phyloP scores from a whole-genome alignment of 2,329 filamentous ascomycete species.

The Onygenales sp. region DNA sequence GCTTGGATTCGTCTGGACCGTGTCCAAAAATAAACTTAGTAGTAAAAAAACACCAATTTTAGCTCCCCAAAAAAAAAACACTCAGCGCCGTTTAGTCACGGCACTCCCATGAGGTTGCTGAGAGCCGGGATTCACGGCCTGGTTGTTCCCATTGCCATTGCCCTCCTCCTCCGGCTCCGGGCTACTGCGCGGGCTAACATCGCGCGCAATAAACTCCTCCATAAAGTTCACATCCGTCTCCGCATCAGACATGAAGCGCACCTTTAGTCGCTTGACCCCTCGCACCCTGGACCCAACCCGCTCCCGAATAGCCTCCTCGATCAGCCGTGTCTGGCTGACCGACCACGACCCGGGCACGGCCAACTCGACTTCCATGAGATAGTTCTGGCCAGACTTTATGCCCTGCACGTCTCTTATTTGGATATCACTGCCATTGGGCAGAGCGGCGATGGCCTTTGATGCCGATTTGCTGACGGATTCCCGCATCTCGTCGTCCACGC shows the following conservation, averaged over 20 bases:
- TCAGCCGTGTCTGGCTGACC: slow-evolving; percentile 54
- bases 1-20: no score
- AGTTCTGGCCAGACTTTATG: slow-evolving; percentile 94
- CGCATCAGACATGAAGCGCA: slow-evolving; percentile 71
- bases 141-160: slow-evolving; percentile 19
- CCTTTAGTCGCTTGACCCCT: slow-evolving; percentile 71
- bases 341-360: slow-evolving; percentile 70
- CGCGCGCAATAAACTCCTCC: slow-evolving; percentile 68
- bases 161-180: slow-evolving; percentile 53
- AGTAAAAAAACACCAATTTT: no score
- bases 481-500: slow-evolving; percentile 78
- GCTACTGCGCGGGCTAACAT: slow-evolving; percentile 48
- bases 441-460: slow-evolving; percentile 46
- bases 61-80: no score
- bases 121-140: slow-evolving; percentile 7
- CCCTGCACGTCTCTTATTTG: slow-evolving; percentile 73
- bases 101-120: slow-evolving; percentile 27
- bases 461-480: slow-evolving; percentile 59
- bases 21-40: no score
- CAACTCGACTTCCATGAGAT: slow-evolving; percentile 81
- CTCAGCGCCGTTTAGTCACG: slow-evolving; percentile 17
- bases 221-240: slow-evolving; percentile 49
- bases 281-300: slow-evolving; percentile 67
- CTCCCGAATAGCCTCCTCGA: slow-evolving; percentile 67
- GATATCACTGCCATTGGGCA: slow-evolving; percentile 49